These are phyloP conservation scores for Austroboletus festivus DNA, from an alignment of 768 basidiomycete species.

Conservation along the genomic window DNA sequence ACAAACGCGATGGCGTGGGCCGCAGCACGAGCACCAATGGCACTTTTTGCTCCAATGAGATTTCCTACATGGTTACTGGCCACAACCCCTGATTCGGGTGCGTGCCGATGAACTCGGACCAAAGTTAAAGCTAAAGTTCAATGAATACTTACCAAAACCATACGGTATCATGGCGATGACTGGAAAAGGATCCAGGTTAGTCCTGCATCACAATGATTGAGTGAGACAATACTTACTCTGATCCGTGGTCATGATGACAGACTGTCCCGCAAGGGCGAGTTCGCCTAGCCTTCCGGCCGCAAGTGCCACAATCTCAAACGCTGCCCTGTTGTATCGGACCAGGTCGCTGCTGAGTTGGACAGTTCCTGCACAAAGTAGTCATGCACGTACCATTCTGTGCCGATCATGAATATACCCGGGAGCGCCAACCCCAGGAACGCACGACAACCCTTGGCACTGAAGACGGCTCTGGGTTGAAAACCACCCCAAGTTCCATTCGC, in stretches of 20 bases:
- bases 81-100: slow-evolving; percentile 48
- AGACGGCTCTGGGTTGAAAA: slow-evolving; percentile 40
- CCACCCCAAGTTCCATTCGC: slow-evolving; percentile 66
- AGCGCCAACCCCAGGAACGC: slow-evolving; percentile 63
- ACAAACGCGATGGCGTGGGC: slow-evolving; percentile 63
- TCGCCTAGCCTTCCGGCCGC: slow-evolving; percentile 69
- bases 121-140: not conserved
- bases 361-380: not conserved
- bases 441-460: slow-evolving; percentile 49
- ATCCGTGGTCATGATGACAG: slow-evolving; percentile 78
- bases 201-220: not conserved
- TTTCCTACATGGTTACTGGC: slow-evolving; percentile 74
- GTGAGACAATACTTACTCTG: slow-evolving; percentile 45
- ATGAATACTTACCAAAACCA: slow-evolving; percentile 49
- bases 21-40: slow-evolving; percentile 50
- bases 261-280: slow-evolving; percentile 70
- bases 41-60: slow-evolving; percentile 57
- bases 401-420: slow-evolving; percentile 78
- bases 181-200: slow-evolving; percentile 18
- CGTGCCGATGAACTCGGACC: not conserved
- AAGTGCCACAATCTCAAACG: slow-evolving; percentile 79
- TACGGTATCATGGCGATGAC: slow-evolving; percentile 76
- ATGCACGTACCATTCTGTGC: slow-evolving; percentile 66
- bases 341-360: not conserved
- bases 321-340: slow-evolving; percentile 47